A percentile compares a stretch with the other conserved stretches of the same genome.
These are phyloP conservation scores for Ustilago crameri DNA, from an alignment of 1,284 basidiomycete genomes.

Conservation along the genomic window DNA sequence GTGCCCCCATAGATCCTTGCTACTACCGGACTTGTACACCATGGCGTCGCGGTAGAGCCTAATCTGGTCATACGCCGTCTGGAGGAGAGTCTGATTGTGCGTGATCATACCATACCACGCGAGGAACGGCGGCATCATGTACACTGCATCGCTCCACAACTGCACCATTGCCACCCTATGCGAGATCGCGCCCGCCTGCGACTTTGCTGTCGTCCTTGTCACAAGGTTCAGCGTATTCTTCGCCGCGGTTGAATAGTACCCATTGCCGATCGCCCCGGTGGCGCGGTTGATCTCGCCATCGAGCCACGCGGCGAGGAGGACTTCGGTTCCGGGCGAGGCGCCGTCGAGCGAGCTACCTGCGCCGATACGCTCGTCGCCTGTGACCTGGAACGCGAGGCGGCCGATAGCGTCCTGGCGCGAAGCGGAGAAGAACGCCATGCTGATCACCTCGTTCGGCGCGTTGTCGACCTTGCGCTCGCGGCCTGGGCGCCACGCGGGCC, in stretches of 20 bases:
- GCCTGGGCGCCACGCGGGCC: constrained; percentile 50
- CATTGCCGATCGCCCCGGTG: constrained; percentile 24
- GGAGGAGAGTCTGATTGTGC: constrained; percentile 76
- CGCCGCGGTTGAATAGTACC: constrained; percentile 76
- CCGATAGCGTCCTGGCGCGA: constrained; percentile 55
- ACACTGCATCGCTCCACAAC: constrained; percentile 71
- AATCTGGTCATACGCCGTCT: constrained; percentile 81
- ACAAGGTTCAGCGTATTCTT: constrained; percentile 79
- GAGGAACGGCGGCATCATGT: constrained; percentile 91
- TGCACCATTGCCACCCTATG: constrained; percentile 53
- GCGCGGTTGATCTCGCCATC: constrained; percentile 51
- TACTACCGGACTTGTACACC: constrained; percentile 73
- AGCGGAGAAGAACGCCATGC: constrained; percentile 57
- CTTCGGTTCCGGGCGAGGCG: constrained; percentile 58
- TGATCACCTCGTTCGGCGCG: constrained; percentile 46
- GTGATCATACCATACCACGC: constrained; percentile 85
- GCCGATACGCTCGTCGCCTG: constrained; percentile 56
- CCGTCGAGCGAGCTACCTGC: constrained; percentile 61
- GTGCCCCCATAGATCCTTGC: constrained; percentile 63
- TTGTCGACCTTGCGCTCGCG: constrained; percentile 7
- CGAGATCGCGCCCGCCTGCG: constrained; percentile 68
- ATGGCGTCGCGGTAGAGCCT: constrained; percentile 76
- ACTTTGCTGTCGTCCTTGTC: constrained; percentile 74
- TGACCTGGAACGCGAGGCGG: constrained; percentile 57
- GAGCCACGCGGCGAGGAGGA: constrained; percentile 59